phyloP scores from a whole-genome alignment of 768 basidiomycete species.

The Candolleomyces eurysporus region DNA sequence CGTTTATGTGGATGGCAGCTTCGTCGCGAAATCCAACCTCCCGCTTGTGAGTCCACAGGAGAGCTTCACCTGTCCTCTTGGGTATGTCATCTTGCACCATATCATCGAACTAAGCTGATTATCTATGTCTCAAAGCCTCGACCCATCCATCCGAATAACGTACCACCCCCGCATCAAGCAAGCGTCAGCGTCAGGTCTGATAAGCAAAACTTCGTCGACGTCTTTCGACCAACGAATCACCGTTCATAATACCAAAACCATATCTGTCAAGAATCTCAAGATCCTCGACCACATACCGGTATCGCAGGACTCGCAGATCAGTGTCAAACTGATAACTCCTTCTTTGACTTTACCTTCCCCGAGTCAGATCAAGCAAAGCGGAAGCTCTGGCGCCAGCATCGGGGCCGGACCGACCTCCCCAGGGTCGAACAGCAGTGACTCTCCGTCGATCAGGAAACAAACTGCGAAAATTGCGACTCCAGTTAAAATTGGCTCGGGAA shows the following conservation, averaged over 20 bases:
- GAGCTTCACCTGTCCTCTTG: constrained; percentile 37
- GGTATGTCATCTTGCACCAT: constrained; percentile 24
- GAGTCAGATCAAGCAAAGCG: background rate
- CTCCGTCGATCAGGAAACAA: constrained; percentile 5
- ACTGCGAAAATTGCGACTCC: constrained; percentile 17
- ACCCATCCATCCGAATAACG: constrained; percentile 38
- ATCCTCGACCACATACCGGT: constrained; percentile 39
- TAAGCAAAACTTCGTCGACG: constrained; percentile 29
- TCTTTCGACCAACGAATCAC: constrained; percentile 37
- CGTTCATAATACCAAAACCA: constrained; percentile 37
- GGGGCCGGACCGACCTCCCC: background rate
- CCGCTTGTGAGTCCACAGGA: constrained; percentile 34
- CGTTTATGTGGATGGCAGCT: constrained; percentile 51
- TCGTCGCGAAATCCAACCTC: constrained; percentile 40
- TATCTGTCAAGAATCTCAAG: constrained; percentile 29
- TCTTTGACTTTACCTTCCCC: constrained; percentile 14
- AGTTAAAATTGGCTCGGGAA: constrained; percentile 21
- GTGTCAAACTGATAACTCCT: constrained; percentile 39
- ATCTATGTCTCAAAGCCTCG: constrained; percentile 23
- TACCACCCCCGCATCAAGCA: constrained; percentile 37
- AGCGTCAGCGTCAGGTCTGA: constrained; percentile 31
- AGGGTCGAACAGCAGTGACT: background rate
- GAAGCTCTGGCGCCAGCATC: background rate
- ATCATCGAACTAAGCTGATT: background rate
- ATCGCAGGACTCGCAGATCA: constrained; percentile 35